phyloP scores from a whole-genome alignment of 1,284 basidiomycete genomes.

The Cutaneotrichosporon dermatis region DNA sequence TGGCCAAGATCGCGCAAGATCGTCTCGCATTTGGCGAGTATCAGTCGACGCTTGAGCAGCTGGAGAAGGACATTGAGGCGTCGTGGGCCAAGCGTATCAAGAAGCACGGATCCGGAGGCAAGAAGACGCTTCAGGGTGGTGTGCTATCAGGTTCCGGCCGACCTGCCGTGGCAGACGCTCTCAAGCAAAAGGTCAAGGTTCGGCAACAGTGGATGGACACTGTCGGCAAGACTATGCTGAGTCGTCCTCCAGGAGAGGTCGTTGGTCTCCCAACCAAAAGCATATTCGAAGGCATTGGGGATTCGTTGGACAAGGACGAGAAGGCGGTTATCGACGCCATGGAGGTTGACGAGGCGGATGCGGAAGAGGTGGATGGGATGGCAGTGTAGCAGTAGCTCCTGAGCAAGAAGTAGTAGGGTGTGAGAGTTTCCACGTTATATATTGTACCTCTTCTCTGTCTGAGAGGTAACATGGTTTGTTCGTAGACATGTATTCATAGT shows the following conservation, averaged over 20 bases:
- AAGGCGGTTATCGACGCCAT: constrained; percentile 45
- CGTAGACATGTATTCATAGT: too few species aligned
- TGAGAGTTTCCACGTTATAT: too few species aligned
- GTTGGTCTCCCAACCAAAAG: constrained; percentile 69
- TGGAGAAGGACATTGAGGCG: constrained; percentile 71
- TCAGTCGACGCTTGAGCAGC: constrained; percentile 66
- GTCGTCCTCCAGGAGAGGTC: constrained; percentile 61
- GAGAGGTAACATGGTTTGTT: too few species aligned
- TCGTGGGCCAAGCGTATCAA: constrained; percentile 51
- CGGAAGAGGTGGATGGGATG: constrained; percentile 26
- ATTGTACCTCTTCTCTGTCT: too few species aligned
- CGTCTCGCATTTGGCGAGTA: constrained; percentile 87
- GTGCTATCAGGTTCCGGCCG: constrained; percentile 54
- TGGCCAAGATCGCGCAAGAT: constrained; percentile 74
- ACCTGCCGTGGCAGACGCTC: constrained; percentile 60
- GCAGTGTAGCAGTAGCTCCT: constrained; percentile 5
- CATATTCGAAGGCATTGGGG: constrained; percentile 67
- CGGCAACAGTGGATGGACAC: constrained; percentile 67
- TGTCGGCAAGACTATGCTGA: constrained; percentile 65
- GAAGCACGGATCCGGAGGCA: constrained; percentile 55
- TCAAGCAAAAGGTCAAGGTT: constrained; percentile 65
- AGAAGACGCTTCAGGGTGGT: constrained; percentile 49
- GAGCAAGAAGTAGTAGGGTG: not conserved
- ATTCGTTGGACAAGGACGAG: constrained; percentile 41
- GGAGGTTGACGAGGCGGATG: constrained; percentile 31